These are phyloP conservation scores for Boletales sp. DNA, from an alignment of 768 basidiomycete species.

Conservation along the genomic window DNA sequence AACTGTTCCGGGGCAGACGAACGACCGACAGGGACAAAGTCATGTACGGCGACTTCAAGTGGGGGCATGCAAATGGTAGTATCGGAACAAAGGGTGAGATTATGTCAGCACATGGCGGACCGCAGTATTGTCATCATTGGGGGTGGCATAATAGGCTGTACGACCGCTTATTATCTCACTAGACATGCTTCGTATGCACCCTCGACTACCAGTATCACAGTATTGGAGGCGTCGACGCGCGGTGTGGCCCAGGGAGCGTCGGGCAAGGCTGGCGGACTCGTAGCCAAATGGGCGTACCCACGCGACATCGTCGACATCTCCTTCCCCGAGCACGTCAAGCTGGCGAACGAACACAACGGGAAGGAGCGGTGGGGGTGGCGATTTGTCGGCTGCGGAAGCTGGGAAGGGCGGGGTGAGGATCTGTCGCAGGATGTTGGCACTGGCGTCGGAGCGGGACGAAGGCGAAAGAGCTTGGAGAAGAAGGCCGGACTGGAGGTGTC, in stretches of 20 bases:
- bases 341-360: constrained; percentile 70
- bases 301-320: constrained; percentile 67
- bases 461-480: constrained; percentile 52
- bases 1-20: constrained; percentile 2
- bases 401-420: constrained; percentile 61
- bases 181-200: constrained; percentile 48
- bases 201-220: constrained; percentile 44
- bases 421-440: constrained; percentile 11
- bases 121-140: constrained; percentile 70
- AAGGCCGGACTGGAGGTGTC: constrained; percentile 39
- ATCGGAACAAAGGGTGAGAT: not conserved
- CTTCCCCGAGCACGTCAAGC: constrained; percentile 59
- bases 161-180: constrained; percentile 77
- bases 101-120: constrained; percentile 18
- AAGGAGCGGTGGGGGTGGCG: constrained; percentile 80
- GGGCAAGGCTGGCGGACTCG: constrained; percentile 81
- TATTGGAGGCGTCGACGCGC: constrained; percentile 67
- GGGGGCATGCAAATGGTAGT: not conserved
- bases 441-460: constrained; percentile 29
- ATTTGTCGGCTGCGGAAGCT: constrained; percentile 66
- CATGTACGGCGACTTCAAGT: constrained; percentile 22
- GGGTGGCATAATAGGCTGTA: constrained; percentile 84
- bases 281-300: constrained; percentile 84
- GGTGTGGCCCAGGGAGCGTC: constrained; percentile 77
- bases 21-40: constrained; percentile 12